Conservation (phyloP, 1,284 basidiomycete genomes). For the Apiotrichum domesticum region DNA sequence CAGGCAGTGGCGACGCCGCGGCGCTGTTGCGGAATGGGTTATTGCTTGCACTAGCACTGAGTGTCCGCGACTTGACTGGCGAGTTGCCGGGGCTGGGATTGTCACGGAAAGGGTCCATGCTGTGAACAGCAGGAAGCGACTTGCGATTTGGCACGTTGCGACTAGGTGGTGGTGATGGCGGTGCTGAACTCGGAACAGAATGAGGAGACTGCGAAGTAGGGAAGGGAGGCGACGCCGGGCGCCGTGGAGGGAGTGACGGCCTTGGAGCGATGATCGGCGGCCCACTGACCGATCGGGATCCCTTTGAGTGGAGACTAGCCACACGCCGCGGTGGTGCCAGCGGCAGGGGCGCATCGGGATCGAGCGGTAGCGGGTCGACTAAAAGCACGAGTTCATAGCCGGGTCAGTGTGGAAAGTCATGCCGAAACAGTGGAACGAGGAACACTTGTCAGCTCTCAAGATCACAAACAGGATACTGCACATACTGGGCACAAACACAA, state of each 20-base stretch:
- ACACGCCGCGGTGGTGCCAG: conserved; percentile 12
- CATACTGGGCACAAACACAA: conserved; percentile 20
- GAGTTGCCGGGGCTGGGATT: conserved; percentile 2
- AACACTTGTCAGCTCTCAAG: neutral
- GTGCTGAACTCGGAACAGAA: neutral
- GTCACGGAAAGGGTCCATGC: conserved; percentile 17
- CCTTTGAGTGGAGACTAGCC: neutral
- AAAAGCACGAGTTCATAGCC: neutral
- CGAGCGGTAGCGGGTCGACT: conserved; percentile 19
- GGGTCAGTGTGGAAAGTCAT: too few relatives aligned
- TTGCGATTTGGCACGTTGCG: neutral
- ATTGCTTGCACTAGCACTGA: conserved; percentile 8
- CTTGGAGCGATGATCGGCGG: neutral
- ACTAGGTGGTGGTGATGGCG: neutral
- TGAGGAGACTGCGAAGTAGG: neutral
- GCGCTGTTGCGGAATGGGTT: conserved; percentile 10
- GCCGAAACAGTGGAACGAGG: too few relatives aligned
- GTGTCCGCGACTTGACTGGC: conserved; percentile 10
- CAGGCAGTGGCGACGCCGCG: neutral
- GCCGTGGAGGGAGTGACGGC: neutral
- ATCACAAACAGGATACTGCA: neutral
- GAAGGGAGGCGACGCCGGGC: neutral
- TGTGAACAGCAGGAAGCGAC: neutral
- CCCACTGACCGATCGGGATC: neutral
- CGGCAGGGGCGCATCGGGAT: conserved; percentile 1